Evolutionary conservation across 176 grass and related monocot genomes (phyloP).

Genomic region (Eragrostis nindensis): DNA sequence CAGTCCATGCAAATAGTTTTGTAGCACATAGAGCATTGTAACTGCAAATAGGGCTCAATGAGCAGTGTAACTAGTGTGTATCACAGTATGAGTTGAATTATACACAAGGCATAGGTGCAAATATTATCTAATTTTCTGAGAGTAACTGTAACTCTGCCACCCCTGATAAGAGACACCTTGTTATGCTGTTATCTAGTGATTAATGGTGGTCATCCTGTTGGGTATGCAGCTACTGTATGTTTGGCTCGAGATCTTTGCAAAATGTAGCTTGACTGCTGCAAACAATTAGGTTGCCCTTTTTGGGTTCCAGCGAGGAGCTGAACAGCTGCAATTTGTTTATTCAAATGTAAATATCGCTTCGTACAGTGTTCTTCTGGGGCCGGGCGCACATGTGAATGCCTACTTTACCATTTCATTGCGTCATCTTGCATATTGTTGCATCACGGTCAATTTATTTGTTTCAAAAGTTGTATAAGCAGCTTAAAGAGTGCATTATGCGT

Average conservation of each 20-base stretch:
- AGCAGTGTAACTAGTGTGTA: slow-evolving; percentile 33
- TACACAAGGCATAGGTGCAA: slow-evolving; percentile 10
- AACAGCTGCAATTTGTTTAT: too few species aligned
- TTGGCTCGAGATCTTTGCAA: neutral
- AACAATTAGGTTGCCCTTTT: neutral
- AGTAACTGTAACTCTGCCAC: slow-evolving; percentile 2
- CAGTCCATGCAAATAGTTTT: slow-evolving; percentile 41
- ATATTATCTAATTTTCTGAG: neutral
- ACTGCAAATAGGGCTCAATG: slow-evolving; percentile 34
- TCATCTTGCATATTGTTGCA: too few species aligned
- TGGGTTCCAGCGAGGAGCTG: too few species aligned
- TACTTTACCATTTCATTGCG: too few species aligned
- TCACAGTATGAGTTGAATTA: neutral
- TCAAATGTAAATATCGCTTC: too few species aligned
- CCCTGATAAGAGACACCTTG: neutral
- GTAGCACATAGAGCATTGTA: slow-evolving; percentile 43
- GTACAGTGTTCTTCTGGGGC: too few species aligned
- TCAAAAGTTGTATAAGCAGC: too few species aligned
- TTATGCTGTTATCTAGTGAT: neutral
- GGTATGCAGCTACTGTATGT: neutral
- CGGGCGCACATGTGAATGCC: too few species aligned
- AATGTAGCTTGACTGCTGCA: neutral
- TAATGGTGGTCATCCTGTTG: neutral
- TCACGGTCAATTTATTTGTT: too few species aligned
- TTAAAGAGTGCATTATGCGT: too few species aligned